These are phyloP conservation scores for Thecaphora thlaspeos DNA, from an alignment of 1,284 basidiomycete species.

Conservation along the genomic window DNA sequence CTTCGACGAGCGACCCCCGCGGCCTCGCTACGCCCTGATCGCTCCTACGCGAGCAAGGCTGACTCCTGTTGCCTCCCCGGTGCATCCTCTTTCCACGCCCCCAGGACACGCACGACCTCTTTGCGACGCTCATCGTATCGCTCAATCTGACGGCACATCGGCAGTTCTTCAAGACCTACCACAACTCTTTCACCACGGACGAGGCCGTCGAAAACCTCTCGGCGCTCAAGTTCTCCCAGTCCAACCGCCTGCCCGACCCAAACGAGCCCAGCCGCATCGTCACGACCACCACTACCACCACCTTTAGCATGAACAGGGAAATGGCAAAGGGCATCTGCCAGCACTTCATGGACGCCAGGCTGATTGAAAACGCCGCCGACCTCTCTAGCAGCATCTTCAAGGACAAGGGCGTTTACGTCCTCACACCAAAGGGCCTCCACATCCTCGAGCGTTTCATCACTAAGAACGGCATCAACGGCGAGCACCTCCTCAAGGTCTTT, in stretches of 20 bases:
- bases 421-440: slow-evolving; percentile 96
- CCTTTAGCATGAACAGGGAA: slow-evolving; percentile 98
- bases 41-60: no score
- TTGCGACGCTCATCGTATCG: slow-evolving; percentile 92
- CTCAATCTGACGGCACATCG: slow-evolving; percentile 84
- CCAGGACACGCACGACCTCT: slow-evolving; percentile 95
- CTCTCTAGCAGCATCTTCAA: slow-evolving; percentile 85
- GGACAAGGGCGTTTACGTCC: slow-evolving; percentile 90
- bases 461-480: slow-evolving; percentile 92
- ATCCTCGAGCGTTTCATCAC: slow-evolving; percentile 98
- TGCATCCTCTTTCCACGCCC: no score
- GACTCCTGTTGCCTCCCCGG: no score
- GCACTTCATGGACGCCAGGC: slow-evolving; percentile 96
- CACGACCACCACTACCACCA: slow-evolving; percentile 98
- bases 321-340: slow-evolving; percentile 99
- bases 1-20: no score
- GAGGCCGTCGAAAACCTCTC: slow-evolving; percentile 91
- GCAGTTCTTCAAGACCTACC: slow-evolving; percentile 91
- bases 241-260: slow-evolving; percentile 94
- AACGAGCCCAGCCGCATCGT: slow-evolving; percentile 94
- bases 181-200: slow-evolving; percentile 93
- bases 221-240: slow-evolving; percentile 97
- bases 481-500: slow-evolving; percentile 87
- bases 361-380: slow-evolving; percentile 95
- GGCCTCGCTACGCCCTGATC: no score